Conservation (phyloP, 1,284 basidiomycete species). For the Porogramme epimiltina region DNA sequence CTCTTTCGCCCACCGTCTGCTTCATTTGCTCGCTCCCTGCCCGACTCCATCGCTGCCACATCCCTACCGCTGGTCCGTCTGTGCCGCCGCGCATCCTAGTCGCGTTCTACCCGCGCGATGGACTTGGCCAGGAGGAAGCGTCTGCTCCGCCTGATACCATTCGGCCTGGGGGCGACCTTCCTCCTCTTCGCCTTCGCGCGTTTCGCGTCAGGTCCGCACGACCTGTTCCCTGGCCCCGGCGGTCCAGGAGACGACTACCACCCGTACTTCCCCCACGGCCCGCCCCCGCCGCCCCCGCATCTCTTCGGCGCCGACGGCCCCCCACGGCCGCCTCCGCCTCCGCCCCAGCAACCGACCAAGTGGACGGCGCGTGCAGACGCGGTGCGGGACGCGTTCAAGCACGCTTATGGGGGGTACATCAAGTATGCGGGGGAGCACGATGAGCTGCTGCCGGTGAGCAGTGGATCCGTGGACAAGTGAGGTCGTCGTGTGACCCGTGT, state of each 20-base stretch:
- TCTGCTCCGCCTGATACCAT: constrained; percentile 12
- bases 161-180: constrained; percentile 11
- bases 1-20: not conserved
- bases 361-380: constrained; percentile 58
- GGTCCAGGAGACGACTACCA: not conserved
- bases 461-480: constrained; percentile 51
- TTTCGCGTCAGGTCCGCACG: constrained; percentile 4
- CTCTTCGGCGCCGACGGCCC: not conserved
- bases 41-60: too few relatives aligned
- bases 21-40: too few relatives aligned
- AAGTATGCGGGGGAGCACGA: constrained; percentile 58
- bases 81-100: too few relatives aligned
- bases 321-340: constrained; percentile 5
- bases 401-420: constrained; percentile 68
- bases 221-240: not conserved
- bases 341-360: not conserved
- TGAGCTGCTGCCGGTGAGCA: constrained; percentile 58
- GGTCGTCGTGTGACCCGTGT: constrained; percentile 17
- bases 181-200: constrained; percentile 14
- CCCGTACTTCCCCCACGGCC: constrained; percentile 1
- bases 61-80: too few relatives aligned
- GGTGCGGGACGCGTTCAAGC: constrained; percentile 61
- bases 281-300: constrained; percentile 1
- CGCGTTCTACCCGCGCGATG: not conserved
- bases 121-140: constrained; percentile 9